These are phyloP conservation scores for Exophiala mesophila DNA, from an alignment of 2,329 filamentous ascomycete genomes.

Conservation along the genomic window DNA sequence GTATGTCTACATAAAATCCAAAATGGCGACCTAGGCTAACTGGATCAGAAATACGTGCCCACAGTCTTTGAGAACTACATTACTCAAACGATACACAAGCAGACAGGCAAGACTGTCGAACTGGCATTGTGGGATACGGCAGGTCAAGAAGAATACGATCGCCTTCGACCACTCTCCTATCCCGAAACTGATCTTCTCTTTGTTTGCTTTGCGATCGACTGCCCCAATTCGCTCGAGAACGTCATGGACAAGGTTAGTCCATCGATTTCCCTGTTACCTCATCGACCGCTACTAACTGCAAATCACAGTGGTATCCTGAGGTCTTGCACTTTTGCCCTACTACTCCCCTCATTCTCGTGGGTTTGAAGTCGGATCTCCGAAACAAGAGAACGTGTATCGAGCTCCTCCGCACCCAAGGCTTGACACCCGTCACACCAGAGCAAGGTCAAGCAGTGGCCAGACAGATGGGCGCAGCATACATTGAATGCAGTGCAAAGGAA, in stretches of 20 bases:
- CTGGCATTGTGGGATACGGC: slow-evolving; percentile 97
- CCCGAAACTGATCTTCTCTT: slow-evolving; percentile 97
- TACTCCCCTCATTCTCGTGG: slow-evolving; percentile 90
- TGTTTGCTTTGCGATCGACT: slow-evolving; percentile 98
- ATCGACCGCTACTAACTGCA: slow-evolving; percentile 12
- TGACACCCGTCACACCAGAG: slow-evolving; percentile 88
- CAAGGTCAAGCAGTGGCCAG: slow-evolving; percentile 83
- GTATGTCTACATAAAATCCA: slow-evolving; percentile 47
- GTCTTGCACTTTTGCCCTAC: slow-evolving; percentile 98
- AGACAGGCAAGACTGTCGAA: slow-evolving; percentile 89
- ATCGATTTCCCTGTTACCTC: slow-evolving; percentile 4
- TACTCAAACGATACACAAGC: slow-evolving; percentile 84
- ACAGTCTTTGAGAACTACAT: slow-evolving; percentile 99
- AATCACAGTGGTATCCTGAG: slow-evolving; percentile 94
- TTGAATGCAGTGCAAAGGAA: slow-evolving; percentile 98
- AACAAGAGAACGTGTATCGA: slow-evolving; percentile 96
- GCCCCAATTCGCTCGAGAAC: slow-evolving; percentile 95
- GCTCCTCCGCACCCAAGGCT: slow-evolving; percentile 93
- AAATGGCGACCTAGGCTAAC: no score
- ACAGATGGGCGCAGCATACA: slow-evolving; percentile 92
- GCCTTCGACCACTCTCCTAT: slow-evolving; percentile 90
- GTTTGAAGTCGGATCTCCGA: slow-evolving; percentile 93
- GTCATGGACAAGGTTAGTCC: slow-evolving; percentile 89
- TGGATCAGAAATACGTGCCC: slow-evolving; percentile 89
- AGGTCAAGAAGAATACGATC: slow-evolving; percentile 97